These are phyloP conservation scores for Mycena albidolilacea DNA, from an alignment of 768 basidiomycete genomes.

Conservation along the genomic window DNA sequence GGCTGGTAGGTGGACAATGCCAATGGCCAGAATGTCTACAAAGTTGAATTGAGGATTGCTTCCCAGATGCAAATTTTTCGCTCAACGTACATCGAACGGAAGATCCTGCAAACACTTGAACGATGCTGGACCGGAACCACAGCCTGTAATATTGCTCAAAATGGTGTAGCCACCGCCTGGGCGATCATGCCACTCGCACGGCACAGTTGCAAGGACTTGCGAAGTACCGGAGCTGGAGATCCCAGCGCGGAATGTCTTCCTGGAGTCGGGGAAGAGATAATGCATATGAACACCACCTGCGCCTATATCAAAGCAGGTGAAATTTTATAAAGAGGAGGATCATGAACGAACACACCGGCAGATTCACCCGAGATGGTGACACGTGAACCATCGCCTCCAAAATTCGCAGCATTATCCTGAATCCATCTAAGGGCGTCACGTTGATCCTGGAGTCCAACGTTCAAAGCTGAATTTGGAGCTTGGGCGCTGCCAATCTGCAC, in stretches of 20 bases:
- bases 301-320: neutral
- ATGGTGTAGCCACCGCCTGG: constrained; percentile 18
- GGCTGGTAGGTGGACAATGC: constrained; percentile 1
- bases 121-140: constrained; percentile 19
- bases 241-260: constrained; percentile 15
- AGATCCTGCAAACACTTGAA: constrained; percentile 23
- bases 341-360: neutral
- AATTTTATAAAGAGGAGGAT: neutral
- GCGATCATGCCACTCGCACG: constrained; percentile 27
- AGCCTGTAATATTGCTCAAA: constrained; percentile 21
- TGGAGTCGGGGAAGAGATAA: constrained; percentile 8
- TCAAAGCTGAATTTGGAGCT: constrained; percentile 2
- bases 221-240: constrained; percentile 22
- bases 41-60: no score
- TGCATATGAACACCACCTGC: constrained; percentile 20
- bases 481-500: constrained; percentile 20
- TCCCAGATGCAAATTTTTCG: no score
- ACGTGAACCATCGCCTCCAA: constrained; percentile 26
- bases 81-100: constrained; percentile 15
- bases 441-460: constrained; percentile 25
- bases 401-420: constrained; percentile 20
- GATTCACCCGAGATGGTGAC: constrained; percentile 20
- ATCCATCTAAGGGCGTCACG: constrained; percentile 23
- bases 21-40: constrained; percentile 18
- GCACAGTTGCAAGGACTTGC: constrained; percentile 2